Evolutionary conservation across 2,329 filamentous ascomycete genomes (phyloP).

Genomic region (Chrysosporium queenslandicum): DNA sequence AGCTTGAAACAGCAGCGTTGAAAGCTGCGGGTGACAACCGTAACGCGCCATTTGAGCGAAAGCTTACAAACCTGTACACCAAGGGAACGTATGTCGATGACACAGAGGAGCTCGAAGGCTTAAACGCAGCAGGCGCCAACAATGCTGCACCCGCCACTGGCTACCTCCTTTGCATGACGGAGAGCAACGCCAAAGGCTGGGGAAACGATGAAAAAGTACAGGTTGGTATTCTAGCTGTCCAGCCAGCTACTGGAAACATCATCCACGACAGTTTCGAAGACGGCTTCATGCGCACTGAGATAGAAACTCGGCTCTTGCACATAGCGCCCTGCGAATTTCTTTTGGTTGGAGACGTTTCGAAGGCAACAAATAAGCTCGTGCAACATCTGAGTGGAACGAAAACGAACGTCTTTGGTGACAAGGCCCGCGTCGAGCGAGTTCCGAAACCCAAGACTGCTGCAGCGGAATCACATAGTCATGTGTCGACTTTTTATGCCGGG

Average conservation of each 20-base stretch:
- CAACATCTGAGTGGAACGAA: constrained; percentile 80
- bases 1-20: constrained; percentile 87
- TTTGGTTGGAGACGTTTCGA: constrained; percentile 81
- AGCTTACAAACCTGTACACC: constrained; percentile 92
- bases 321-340: constrained; percentile 94
- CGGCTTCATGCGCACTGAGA: constrained; percentile 91
- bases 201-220: constrained; percentile 90
- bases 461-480: constrained; percentile 75
- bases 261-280: constrained; percentile 95
- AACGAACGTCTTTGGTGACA: constrained; percentile 86
- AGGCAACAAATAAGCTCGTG: constrained; percentile 83
- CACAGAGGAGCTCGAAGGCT: constrained; percentile 61
- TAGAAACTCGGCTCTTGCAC: constrained; percentile 89
- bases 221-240: constrained; percentile 84
- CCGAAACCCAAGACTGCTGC: constrained; percentile 69
- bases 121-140: constrained; percentile 38
- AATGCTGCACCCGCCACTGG: constrained; percentile 54
- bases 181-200: constrained; percentile 65
- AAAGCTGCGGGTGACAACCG: constrained; percentile 93
- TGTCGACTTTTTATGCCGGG: constrained; percentile 84
- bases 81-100: constrained; percentile 98
- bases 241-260: constrained; percentile 90
- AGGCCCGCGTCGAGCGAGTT: constrained; percentile 72
- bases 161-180: constrained; percentile 88
- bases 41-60: constrained; percentile 81